Base-by-base conservation (phyloP, 2,329 filamentous ascomycete species). In the Juglanconis sp. region DNA sequence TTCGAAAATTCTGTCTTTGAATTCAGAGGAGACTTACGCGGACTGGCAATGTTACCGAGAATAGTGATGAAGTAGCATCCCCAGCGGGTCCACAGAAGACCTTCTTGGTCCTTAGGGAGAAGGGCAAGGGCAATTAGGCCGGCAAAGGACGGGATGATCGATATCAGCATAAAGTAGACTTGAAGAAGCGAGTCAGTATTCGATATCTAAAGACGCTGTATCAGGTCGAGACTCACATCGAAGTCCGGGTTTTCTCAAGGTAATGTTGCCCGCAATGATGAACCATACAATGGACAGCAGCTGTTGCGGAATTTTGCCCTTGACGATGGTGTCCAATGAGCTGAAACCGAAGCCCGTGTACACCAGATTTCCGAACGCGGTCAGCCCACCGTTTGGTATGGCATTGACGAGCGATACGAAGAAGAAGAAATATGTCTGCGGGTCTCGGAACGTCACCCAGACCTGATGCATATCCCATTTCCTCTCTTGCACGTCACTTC, bases 401-500 rank as follows among this genome's bases (percentile, higher is more conserved):
- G 69, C 65, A 57, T 72, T 73, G 31, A 73, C 63, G 50, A 73
- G 70, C 5, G 69, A 70, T 5, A 71, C 66, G 59, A 73, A 70
- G 63, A 74, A 73, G 62, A 73, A 71, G 62, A 74, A 73, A 51
- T 73, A 71, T 0, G 67, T 71, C 54, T 72, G 71, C 2, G 70
- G 69, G 36, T 72, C 68, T 63, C 35, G 35, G 35, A 38, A 11
- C 35, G 35, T 38, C 35, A 38, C 35, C 35, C 35, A 38, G 35
- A 38, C 35, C 35, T 38, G 35, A 38, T 38, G 35, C 35, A 67
- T 68, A 48, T 68, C 70, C 59, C 68, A 64, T 13, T 64, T 61
- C n/a, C 66, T 60, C 57, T 70, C 66, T 35, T 70, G 58, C 1
- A 64, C 61, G 31, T 71, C 68, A 2, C 67, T 68, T 2, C 69